A percentile compares a stretch with the other conserved stretches of the same genome.
Conservation (phyloP, 495 filamentous ascomycete species). For the Podospora anserina region DNA sequence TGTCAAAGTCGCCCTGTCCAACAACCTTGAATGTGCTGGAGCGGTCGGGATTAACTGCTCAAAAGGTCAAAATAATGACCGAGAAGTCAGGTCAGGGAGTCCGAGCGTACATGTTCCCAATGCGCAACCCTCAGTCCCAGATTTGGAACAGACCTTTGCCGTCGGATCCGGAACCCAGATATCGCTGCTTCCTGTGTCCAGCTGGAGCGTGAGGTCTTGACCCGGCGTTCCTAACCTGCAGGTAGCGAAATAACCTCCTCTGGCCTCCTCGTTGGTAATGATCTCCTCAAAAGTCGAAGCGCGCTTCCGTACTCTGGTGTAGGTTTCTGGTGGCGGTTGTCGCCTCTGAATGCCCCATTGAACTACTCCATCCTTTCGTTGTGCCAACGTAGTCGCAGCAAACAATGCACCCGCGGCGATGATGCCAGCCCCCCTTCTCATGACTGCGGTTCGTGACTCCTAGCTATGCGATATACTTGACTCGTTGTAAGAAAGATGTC, state of each 20-base stretch:
- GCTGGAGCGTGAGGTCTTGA: slow-evolving; percentile 63
- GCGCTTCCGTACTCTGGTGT: slow-evolving; percentile 26
- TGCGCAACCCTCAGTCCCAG: slow-evolving; percentile 36
- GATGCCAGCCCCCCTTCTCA: slow-evolving; percentile 25
- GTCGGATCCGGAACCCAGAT: slow-evolving; percentile 72
- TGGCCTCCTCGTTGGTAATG: slow-evolving; percentile 41
- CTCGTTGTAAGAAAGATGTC: background rate
- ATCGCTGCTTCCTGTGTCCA: slow-evolving; percentile 88
- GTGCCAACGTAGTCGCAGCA: slow-evolving; percentile 30
- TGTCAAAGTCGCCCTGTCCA: slow-evolving; percentile 67
- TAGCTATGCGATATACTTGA: background rate
- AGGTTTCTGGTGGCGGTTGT: slow-evolving; percentile 14
- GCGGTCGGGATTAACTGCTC: slow-evolving; percentile 54
- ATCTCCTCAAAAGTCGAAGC: slow-evolving; percentile 37
- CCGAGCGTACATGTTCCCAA: slow-evolving; percentile 47
- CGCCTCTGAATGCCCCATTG: slow-evolving; percentile 43
- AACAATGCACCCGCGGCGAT: slow-evolving; percentile 33
- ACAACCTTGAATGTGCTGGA: slow-evolving; percentile 70
- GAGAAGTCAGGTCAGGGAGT: too few species aligned
- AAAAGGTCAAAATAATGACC: slow-evolving; percentile 18
- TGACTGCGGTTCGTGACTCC: slow-evolving; percentile 13
- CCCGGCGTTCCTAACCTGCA: slow-evolving; percentile 67
- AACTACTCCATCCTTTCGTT: slow-evolving; percentile 33
- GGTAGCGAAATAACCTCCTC: slow-evolving; percentile 65
- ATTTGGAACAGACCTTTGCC: slow-evolving; percentile 55